These are phyloP conservation scores for Rhytidhysteron rufulum DNA, from an alignment of 2,329 filamentous ascomycete genomes.

Conservation along the genomic window DNA sequence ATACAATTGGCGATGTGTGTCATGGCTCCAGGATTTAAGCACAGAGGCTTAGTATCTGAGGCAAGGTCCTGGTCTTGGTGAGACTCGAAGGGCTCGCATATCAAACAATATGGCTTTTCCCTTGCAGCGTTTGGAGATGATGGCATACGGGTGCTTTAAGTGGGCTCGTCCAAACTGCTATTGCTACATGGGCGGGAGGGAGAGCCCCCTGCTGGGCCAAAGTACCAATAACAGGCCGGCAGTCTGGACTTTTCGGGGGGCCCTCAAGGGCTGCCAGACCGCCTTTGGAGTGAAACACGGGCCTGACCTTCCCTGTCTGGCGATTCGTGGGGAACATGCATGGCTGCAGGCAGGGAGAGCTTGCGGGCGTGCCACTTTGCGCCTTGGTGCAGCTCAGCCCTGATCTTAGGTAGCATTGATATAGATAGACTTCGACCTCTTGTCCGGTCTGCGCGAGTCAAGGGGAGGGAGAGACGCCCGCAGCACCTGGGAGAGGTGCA, in stretches of 20 bases:
- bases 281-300: conserved; percentile 33
- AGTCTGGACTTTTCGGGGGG: conserved; percentile 35
- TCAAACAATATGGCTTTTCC: conserved; percentile 38
- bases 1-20: conserved; percentile 44
- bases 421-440: conserved; percentile 20
- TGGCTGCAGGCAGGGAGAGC: conserved; percentile 6
- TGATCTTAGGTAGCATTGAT: conserved; percentile 16
- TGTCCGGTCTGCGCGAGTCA: conserved; percentile 8
- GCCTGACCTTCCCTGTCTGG: conserved; percentile 34
- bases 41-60: conserved; percentile 31
- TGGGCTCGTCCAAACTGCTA: conserved; percentile 32
- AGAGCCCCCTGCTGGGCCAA: conserved; percentile 23
- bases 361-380: conserved; percentile 15
- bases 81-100: conserved; percentile 37
- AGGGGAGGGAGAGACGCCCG: conserved; percentile 4
- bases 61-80: conserved; percentile 30
- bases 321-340: conserved; percentile 37
- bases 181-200: conserved; percentile 32
- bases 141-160: conserved; percentile 32
- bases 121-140: conserved; percentile 34
- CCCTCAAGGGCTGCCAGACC: conserved; percentile 26
- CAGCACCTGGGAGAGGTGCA: conserved; percentile 8
- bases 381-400: conserved; percentile 11
- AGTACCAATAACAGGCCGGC: conserved; percentile 27
- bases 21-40: conserved; percentile 36